Evolutionary conservation across 2,329 filamentous ascomycete species (phyloP).

Genomic region (Hawksworthiomyces lignivorus): DNA sequence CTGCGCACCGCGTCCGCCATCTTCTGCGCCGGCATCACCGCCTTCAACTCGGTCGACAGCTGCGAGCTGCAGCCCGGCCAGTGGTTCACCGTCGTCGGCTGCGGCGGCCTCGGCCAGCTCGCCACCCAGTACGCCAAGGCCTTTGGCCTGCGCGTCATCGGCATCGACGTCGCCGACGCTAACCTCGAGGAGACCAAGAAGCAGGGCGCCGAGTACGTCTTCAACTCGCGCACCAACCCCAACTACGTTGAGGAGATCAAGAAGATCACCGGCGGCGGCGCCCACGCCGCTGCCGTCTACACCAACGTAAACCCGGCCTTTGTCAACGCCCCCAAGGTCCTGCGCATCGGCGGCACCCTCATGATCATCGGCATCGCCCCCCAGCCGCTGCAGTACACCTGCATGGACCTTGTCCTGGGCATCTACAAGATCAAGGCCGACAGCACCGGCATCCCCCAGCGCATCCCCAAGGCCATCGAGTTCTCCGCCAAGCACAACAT

Average conservation of each 20-base stretch:
- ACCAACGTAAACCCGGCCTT: conserved; percentile 30
- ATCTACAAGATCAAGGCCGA: conserved; percentile 33
- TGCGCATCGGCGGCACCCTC: conserved; percentile 30
- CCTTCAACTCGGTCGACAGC: conserved; percentile 29
- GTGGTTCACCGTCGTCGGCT: conserved; percentile 34
- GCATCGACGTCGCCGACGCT: conserved; percentile 34
- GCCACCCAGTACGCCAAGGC: conserved; percentile 37
- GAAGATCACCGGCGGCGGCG: conserved; percentile 32
- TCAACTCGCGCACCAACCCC: conserved; percentile 32
- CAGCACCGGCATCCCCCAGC: conserved; percentile 32
- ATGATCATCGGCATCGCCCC: conserved; percentile 35
- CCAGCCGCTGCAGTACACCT: conserved; percentile 27
- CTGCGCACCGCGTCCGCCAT: conserved; percentile 31
- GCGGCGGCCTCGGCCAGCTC: conserved; percentile 36
- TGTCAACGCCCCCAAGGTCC: conserved; percentile 25
- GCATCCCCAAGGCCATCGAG: conserved; percentile 34
- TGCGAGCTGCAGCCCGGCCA: conserved; percentile 25
- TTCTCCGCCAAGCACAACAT: conserved; percentile 35
- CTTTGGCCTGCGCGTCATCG: conserved; percentile 34
- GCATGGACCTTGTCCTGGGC: conserved; percentile 32
- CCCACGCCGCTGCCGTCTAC: conserved; percentile 33
- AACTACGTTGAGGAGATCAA: conserved; percentile 31
- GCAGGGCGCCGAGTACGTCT: conserved; percentile 32
- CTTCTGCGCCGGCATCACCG: conserved; percentile 42
- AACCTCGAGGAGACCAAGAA: conserved; percentile 30